Conservation (phyloP, 2,329 filamentous ascomycete species). For the Alternaria arborescens region DNA sequence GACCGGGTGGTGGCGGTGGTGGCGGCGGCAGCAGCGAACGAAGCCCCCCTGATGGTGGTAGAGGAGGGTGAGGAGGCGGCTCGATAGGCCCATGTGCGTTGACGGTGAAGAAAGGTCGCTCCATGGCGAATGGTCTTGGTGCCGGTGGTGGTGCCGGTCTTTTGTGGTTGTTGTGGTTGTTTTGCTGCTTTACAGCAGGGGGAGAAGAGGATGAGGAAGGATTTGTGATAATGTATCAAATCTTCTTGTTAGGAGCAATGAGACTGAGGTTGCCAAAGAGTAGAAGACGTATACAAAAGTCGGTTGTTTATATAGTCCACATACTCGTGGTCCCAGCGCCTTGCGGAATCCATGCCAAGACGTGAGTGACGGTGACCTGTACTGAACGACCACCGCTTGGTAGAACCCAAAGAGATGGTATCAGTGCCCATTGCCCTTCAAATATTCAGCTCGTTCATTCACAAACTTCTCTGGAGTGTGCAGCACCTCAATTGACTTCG, state of each 20-base stretch:
- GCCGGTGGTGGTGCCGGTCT: not conserved
- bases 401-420: not conserved
- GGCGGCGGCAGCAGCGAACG: too few relatives aligned
- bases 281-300: not conserved
- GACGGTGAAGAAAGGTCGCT: not conserved
- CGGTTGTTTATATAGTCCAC: not conserved
- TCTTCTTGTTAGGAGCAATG: not conserved
- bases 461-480: too few relatives aligned
- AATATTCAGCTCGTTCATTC: too few relatives aligned
- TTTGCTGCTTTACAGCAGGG: not conserved
- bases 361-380: conserved; percentile 3
- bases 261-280: not conserved
- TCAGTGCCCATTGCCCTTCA: not conserved
- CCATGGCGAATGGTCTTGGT: not conserved
- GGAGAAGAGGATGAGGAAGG: not conserved
- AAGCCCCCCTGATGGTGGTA: too few relatives aligned
- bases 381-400: not conserved
- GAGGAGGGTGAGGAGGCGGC: too few relatives aligned
- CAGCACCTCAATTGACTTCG: too few relatives aligned
- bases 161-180: not conserved
- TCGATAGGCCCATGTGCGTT: too few relatives aligned
- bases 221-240: not conserved
- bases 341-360: not conserved
- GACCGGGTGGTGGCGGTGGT: too few relatives aligned
- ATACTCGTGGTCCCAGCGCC: not conserved